These are phyloP conservation scores for Fusarium begoniae DNA, from an alignment of 2,329 filamentous ascomycete species.

Conservation along the genomic window DNA sequence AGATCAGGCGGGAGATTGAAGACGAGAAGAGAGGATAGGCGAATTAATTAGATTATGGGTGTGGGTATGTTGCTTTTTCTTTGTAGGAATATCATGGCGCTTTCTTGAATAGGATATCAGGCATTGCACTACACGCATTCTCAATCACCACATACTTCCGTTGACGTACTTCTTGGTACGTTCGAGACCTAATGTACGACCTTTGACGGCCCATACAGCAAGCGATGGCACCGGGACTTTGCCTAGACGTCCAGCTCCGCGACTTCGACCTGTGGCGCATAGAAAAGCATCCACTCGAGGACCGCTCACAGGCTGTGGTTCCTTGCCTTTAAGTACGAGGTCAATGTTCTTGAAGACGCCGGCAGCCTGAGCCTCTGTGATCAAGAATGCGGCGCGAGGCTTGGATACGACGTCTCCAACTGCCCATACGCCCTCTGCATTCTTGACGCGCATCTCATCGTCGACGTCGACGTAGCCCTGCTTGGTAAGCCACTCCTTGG, in stretches of 20 bases:
- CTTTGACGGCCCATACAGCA: conserved; percentile 61
- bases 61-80: conserved; percentile 29
- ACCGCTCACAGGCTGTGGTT: conserved; percentile 55
- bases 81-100: conserved; percentile 43
- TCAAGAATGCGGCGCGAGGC: conserved; percentile 65
- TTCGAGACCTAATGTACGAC: conserved; percentile 58
- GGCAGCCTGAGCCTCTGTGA: conserved; percentile 65
- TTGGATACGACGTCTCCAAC: conserved; percentile 62
- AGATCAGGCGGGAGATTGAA: conserved; percentile 84
- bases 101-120: conserved; percentile 40
- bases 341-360: conserved; percentile 64
- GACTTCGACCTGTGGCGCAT: conserved; percentile 58
- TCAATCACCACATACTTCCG: conserved; percentile 54
- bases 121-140: conserved; percentile 28
- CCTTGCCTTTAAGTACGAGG: conserved; percentile 56
- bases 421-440: conserved; percentile 59
- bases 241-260: conserved; percentile 60
- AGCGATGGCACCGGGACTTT: conserved; percentile 60
- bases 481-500: conserved; percentile 54
- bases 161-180: conserved; percentile 56
- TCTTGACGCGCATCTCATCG: conserved; percentile 59
- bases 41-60: conserved; percentile 16
- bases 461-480: conserved; percentile 59
- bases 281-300: conserved; percentile 60
- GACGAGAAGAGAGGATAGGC: conserved; percentile 75